Percentiles rank a stretch among this genome's conserved stretches.
These are phyloP conservation scores for Candolleomyces eurysporus DNA, from an alignment of 768 basidiomycete genomes.

Conservation along the genomic window DNA sequence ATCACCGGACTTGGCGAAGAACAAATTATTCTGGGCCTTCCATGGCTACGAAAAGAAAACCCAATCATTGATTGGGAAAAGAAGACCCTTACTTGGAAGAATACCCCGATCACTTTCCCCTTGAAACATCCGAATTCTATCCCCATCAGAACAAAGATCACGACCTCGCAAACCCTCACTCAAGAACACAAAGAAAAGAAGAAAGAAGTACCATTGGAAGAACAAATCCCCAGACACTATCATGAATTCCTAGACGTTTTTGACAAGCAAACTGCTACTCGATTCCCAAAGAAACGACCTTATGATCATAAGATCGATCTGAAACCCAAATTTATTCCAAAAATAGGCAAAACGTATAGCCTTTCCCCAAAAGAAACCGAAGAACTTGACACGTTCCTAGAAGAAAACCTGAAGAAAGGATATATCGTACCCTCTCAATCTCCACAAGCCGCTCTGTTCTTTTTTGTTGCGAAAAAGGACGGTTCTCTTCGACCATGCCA, in stretches of 20 bases:
- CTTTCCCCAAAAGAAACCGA: background rate
- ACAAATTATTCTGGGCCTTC: too few species aligned
- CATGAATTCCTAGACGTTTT: background rate
- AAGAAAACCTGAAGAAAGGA: background rate
- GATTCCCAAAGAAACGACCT: background rate
- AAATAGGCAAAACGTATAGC: background rate
- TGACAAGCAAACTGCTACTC: background rate
- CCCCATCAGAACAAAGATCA: background rate
- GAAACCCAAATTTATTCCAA: background rate
- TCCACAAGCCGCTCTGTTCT: conserved; percentile 20
- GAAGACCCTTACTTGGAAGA: too few species aligned
- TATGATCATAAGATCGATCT: background rate
- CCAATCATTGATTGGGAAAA: too few species aligned
- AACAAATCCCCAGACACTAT: background rate
- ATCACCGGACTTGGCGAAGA: too few species aligned
- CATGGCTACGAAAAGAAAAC: too few species aligned
- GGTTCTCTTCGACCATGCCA: conserved; percentile 21
- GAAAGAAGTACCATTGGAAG: background rate
- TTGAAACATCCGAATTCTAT: background rate
- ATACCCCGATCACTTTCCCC: too few species aligned
- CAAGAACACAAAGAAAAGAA: background rate
- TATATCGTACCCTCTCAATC: conserved; percentile 16
- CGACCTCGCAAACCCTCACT: background rate
- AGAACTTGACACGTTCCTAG: background rate
- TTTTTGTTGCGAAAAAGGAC: conserved; percentile 26